Evolutionary conservation across 148 eudicot genomes (phyloP), one percentile per base, ranked within the genome.

Genomic region (Camellia granthamiana): DNA sequence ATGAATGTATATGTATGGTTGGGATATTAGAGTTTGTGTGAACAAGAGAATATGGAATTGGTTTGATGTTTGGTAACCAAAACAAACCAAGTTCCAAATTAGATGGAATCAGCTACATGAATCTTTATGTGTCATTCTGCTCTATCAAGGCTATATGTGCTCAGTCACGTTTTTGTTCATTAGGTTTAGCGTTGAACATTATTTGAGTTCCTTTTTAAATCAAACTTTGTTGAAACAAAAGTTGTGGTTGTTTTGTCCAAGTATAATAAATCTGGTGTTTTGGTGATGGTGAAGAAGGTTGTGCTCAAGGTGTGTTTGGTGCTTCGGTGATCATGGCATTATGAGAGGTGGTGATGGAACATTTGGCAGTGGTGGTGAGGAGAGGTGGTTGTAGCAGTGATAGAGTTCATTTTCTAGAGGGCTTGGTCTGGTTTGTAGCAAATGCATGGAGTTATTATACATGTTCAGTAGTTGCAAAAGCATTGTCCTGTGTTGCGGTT

Each of bases 361-460:
- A 61, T 61, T 62, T 0, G 43, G 44, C 19, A 6, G 43, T 23
- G 30, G 12, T 6, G 69, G 5, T 15, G 52, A 44, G 13, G 71
- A 67, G 47, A 5, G 18, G 15, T 46, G 38, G 9, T 18, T 44
- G 15, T 10, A 7, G 30, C 30, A 23, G 30, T 23, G 30, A 23
- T 23, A 23, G 30, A 23, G 30, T 23, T 23, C 30, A 23, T 23
- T 23, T 23, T 23, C 30, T 23, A 23, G 30, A 75, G 51, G 47
- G 3, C 62, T 74, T 73, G 5, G 18, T 71, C 13, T 49, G 8
- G 9, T 38, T 18, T 30, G 8, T 12, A 9, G 11, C 11, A 18
- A 71, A 72, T 74, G 76, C 76, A 54, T 54, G 76, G 62, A 74
- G 59, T 3, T 52, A 11, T 74, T 23, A 23, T 23, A 11, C 21